phyloP scores from a whole-genome alignment of 192 early-diverging fungal genomes.

The Geranomyces michiganensis region DNA sequence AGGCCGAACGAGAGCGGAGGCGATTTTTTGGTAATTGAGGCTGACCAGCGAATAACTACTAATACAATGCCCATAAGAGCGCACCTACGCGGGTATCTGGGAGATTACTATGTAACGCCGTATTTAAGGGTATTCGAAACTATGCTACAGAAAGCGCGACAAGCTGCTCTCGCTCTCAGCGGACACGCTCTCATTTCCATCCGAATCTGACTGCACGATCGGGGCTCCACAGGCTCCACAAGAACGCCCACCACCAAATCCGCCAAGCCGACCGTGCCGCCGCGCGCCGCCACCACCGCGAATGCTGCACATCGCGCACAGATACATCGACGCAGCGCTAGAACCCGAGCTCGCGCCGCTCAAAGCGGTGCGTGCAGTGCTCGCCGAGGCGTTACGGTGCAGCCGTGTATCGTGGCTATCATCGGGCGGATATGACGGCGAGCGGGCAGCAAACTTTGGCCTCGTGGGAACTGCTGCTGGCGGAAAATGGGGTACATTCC shows the following conservation, averaged over 20 bases:
- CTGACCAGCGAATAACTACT: no score
- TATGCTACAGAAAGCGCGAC: slow-evolving; percentile 10
- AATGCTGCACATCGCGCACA: neutral
- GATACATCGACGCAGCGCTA: neutral
- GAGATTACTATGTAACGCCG: neutral
- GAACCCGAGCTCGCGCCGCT: neutral
- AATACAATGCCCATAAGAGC: no score
- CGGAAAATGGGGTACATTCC: neutral
- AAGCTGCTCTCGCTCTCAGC: neutral
- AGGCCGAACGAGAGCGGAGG: no score
- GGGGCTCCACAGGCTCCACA: neutral
- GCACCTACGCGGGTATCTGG: no score
- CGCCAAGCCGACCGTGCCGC: neutral
- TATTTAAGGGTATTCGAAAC: neutral
- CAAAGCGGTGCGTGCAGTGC: neutral
- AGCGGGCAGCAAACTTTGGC: neutral
- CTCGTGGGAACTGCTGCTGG: neutral
- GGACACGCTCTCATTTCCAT: neutral
- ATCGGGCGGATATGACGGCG: neutral
- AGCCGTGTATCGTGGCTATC: neutral
- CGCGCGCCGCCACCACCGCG: neutral
- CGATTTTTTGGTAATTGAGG: no score
- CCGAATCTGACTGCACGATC: neutral
- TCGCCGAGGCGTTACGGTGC: neutral
- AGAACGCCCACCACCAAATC: neutral